phyloP scores from a whole-genome alignment of 768 basidiomycete genomes.

The Lactarius hengduanensis region DNA sequence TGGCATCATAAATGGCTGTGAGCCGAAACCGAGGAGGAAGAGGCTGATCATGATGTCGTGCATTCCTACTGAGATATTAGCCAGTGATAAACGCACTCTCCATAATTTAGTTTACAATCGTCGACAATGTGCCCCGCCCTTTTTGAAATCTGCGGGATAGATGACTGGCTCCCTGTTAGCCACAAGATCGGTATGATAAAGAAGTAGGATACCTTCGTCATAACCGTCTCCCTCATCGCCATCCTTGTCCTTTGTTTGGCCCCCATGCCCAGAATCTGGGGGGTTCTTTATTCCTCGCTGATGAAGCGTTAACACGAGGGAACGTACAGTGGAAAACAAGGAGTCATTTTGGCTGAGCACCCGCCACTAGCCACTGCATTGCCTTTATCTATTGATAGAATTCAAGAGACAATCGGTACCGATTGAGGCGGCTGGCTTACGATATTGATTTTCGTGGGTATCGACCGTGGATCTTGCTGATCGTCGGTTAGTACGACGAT shows the following conservation, averaged over 20 bases:
- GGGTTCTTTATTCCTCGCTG: background rate
- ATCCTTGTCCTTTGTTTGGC: conserved; percentile 74
- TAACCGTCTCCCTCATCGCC: conserved; percentile 79
- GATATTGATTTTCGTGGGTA: conserved; percentile 56
- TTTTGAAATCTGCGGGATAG: conserved; percentile 84
- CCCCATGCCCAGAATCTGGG: conserved; percentile 92
- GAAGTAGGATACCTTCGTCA: conserved; percentile 58
- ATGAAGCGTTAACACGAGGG: background rate
- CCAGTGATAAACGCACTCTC: background rate
- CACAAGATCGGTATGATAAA: background rate
- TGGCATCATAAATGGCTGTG: conserved; percentile 57
- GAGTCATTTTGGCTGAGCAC: conserved; percentile 55
- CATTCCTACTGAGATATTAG: conserved; percentile 36
- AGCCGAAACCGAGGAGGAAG: conserved; percentile 68
- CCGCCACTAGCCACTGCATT: conserved; percentile 58
- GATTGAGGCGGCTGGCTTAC: conserved; percentile 30
- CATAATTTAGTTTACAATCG: conserved; percentile 45
- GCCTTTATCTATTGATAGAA: conserved; percentile 40
- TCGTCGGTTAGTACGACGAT: conserved; percentile 61
- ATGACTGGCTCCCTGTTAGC: conserved; percentile 51
- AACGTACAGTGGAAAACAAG: conserved; percentile 51
- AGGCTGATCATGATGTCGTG: conserved; percentile 48
- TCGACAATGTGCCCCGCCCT: conserved; percentile 75
- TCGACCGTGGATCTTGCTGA: conserved; percentile 41
- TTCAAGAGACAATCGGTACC: background rate